phyloP scores from a whole-genome alignment of 805 yeast genomes.

The Starmerella lactis-condensi region DNA sequence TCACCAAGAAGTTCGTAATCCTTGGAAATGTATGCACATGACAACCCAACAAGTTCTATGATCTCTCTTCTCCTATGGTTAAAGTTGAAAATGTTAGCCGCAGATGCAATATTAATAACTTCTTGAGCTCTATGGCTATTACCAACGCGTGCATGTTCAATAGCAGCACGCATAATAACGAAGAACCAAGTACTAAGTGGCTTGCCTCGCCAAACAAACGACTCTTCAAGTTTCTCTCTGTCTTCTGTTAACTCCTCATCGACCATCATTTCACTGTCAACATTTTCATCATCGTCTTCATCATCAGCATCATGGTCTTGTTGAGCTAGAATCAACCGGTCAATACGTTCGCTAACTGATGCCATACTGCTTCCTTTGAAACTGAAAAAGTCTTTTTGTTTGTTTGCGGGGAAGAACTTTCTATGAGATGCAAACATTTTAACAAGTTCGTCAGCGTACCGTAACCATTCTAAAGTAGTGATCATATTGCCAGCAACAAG shows the following conservation, averaged over 20 bases:
- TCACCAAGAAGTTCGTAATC: constrained; percentile 40
- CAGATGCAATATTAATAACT: constrained; percentile 54
- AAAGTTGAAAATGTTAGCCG: constrained; percentile 50
- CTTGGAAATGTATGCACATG: constrained; percentile 31
- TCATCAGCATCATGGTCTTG: constrained; percentile 12
- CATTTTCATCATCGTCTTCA: constrained; percentile 25
- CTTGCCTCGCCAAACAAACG: constrained; percentile 48
- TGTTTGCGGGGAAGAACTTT: constrained; percentile 61
- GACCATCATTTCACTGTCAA: background rate
- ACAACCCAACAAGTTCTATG: constrained; percentile 47
- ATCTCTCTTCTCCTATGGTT: constrained; percentile 41
- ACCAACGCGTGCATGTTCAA: constrained; percentile 45
- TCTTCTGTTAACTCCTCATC: background rate
- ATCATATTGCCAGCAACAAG: constrained; percentile 34
- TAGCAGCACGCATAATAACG: constrained; percentile 59
- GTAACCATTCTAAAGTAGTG: constrained; percentile 67
- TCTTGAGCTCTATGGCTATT: constrained; percentile 44
- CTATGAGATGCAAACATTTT: constrained; percentile 65
- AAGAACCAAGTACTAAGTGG: constrained; percentile 69
- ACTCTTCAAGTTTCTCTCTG: constrained; percentile 6
- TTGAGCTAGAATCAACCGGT: constrained; percentile 17
- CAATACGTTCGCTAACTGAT: constrained; percentile 44
- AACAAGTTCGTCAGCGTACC: constrained; percentile 61
- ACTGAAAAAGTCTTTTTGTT: constrained; percentile 28
- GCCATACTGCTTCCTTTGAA: constrained; percentile 20